phyloP scores from a whole-genome alignment of 2,329 filamentous ascomycete species.

The Orbilia ellipsospora region DNA sequence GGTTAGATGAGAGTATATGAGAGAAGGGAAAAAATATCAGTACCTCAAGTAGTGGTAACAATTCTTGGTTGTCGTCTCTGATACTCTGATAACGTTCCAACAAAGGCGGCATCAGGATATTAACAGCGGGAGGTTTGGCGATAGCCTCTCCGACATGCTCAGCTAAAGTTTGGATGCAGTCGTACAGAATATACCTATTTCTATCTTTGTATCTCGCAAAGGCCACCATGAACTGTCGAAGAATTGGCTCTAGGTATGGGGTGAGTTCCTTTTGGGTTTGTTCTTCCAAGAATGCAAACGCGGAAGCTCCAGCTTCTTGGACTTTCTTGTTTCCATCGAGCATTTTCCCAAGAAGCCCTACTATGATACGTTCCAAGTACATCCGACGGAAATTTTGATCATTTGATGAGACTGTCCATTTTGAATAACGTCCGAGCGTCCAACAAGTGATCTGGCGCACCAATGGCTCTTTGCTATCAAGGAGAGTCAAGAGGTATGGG shows the following conservation, averaged over 20 bases:
- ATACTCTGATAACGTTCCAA: constrained; percentile 89
- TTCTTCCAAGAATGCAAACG: constrained; percentile 95
- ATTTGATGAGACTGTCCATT: constrained; percentile 84
- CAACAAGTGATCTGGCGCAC: constrained; percentile 98
- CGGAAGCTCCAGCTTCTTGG: constrained; percentile 93
- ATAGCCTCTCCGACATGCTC: constrained; percentile 87
- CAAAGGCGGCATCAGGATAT: constrained; percentile 90
- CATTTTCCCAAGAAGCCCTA: constrained; percentile 93
- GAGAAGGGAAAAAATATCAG: not conserved
- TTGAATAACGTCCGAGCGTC: constrained; percentile 92
- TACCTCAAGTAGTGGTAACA: constrained; percentile 88
- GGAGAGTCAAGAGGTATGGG: constrained; percentile 85
- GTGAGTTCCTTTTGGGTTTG: constrained; percentile 83
- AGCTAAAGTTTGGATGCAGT: constrained; percentile 95
- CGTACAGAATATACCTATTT: constrained; percentile 99
- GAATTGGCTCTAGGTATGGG: constrained; percentile 88
- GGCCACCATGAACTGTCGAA: constrained; percentile 90
- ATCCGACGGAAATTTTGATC: constrained; percentile 75
- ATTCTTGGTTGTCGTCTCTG: constrained; percentile 86
- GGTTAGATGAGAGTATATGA: constrained; percentile 2
- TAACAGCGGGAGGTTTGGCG: constrained; percentile 81
- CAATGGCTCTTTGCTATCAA: constrained; percentile 86
- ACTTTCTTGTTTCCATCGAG: constrained; percentile 97
- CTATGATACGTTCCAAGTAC: constrained; percentile 96
- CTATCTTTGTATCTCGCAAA: constrained; percentile 97